Evolutionary conservation across 768 basidiomycete genomes (phyloP).

Genomic region (Tylopilus subfusipes): DNA sequence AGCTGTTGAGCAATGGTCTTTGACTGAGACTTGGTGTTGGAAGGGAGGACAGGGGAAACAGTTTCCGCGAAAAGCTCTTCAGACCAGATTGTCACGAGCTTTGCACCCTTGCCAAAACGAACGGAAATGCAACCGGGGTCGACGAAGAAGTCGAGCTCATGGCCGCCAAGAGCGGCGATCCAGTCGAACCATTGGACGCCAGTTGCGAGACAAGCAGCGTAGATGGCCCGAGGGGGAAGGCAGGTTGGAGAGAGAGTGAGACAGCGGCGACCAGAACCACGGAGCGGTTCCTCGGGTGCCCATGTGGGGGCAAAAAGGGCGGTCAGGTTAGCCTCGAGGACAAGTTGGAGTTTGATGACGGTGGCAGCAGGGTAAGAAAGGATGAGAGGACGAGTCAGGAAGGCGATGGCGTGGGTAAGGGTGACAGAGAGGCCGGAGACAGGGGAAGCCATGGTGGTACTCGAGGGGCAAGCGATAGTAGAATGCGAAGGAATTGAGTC

Average conservation of each 20-base stretch:
- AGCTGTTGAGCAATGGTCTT: conserved; percentile 77
- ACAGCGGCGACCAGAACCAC: conserved; percentile 70
- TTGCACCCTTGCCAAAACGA: conserved; percentile 47
- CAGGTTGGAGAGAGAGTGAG: conserved; percentile 67
- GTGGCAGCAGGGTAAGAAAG: conserved; percentile 54
- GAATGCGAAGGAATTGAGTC: conserved; percentile 28
- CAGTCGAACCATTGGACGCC: conserved; percentile 80
- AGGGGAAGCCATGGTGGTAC: conserved; percentile 29
- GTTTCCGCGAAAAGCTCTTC: conserved; percentile 41
- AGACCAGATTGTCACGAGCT: conserved; percentile 66
- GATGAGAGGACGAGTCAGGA: conserved; percentile 66
- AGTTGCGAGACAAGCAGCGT: conserved; percentile 65
- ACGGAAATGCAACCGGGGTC: conserved; percentile 77
- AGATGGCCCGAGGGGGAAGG: conserved; percentile 67
- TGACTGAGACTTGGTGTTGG: conserved; percentile 21
- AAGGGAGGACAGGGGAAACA: conserved; percentile 18
- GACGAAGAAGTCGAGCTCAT: conserved; percentile 75
- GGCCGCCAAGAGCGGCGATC: conserved; percentile 64
- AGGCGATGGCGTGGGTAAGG: conserved; percentile 70
- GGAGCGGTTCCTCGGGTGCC: conserved; percentile 59
- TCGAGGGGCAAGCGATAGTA: background rate
- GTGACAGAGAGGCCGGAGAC: conserved; percentile 58
- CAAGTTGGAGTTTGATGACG: conserved; percentile 64
- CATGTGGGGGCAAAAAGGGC: conserved; percentile 67
- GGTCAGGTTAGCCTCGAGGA: conserved; percentile 71